Conservation (phyloP, 1,284 basidiomycete species). For the Sporisorium exsertum region DNA sequence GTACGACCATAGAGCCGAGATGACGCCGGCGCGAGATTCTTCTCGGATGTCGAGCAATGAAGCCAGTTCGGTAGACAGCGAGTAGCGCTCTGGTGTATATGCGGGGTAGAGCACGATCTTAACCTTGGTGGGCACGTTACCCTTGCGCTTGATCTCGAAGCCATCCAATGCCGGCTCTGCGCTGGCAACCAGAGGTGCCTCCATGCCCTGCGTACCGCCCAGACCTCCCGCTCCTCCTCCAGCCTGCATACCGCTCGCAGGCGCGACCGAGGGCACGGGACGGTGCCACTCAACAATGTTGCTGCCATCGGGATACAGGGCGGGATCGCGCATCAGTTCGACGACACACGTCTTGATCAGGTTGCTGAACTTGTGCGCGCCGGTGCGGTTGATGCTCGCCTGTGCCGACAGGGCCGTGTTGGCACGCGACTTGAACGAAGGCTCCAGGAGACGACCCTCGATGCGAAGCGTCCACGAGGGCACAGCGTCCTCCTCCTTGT, state of each 20-base stretch:
- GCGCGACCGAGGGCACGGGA: conserved; percentile 65
- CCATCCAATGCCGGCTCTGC: conserved; percentile 75
- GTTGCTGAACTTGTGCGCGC: conserved; percentile 80
- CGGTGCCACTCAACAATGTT: conserved; percentile 71
- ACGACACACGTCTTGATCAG: conserved; percentile 86
- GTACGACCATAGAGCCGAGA: conserved; percentile 90
- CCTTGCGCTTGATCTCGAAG: conserved; percentile 86
- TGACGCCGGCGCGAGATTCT: conserved; percentile 83
- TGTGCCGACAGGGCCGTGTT: conserved; percentile 62
- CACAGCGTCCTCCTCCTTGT: conserved; percentile 77
- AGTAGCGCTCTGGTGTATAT: conserved; percentile 88
- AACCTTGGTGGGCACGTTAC: conserved; percentile 81
- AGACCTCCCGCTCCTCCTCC: conserved; percentile 50
- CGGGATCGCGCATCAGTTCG: conserved; percentile 86
- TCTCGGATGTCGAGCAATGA: conserved; percentile 83
- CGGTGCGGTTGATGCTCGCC: conserved; percentile 60
- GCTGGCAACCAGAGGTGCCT: conserved; percentile 57
- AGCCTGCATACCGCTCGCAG: conserved; percentile 61
- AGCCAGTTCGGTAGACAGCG: conserved; percentile 82
- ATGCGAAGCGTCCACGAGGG: conserved; percentile 90
- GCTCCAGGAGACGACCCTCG: conserved; percentile 83
- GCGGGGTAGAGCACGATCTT: conserved; percentile 84
- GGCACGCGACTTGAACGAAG: conserved; percentile 59
- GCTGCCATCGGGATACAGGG: conserved; percentile 77
- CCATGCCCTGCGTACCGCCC: conserved; percentile 58